Base-by-base conservation (phyloP, 257 asterid species). In the Solanum chmielewskii region DNA sequence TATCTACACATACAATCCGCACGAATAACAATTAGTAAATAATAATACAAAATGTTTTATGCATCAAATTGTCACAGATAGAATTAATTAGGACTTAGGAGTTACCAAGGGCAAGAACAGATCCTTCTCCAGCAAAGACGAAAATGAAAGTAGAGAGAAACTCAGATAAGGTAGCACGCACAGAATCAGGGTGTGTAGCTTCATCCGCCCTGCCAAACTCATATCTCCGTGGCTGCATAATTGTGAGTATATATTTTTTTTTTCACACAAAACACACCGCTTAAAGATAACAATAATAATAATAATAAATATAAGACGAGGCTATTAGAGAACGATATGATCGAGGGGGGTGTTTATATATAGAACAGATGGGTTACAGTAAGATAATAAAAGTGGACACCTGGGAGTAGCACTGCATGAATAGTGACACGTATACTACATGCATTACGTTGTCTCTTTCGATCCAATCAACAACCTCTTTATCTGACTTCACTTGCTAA, bases 121-220 rank as follows among this genome's bases (percentile, higher is more conserved):
- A 94, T 86, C 99, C 98, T 87, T 97, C 99, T 41, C 96, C 98
- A 0, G 98, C 97, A 18, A 97, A 97, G 18, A 97, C 99, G 47
- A 97, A 95, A 94, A 97, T 93, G 89, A 93, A 91, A 16, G 98
- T 97, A 60, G 98, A 93, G 68, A 97, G 89, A 86, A 97, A 95
- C 86, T 97, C 99, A 1, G 98, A 87, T 86, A 96, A 71, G 64
- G 98, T 93, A 88, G 99, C 99, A 83, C 95, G 90, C 49, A 93
- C 89, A 9, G 98, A 95, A 86, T 95, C 98, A 1, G 98, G 98
- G 69, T 97, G 99, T 37, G 98, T 97, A 88, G 99, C 99, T 66
- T 97, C 99, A 62, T 95, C 99, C 0, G 94, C 94, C 87, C 96
- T 92, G 18, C 98, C 98, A 29, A 95, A 94, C 4, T 93, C 94